A percentile compares a stretch with the other conserved stretches of the same genome.
These are phyloP conservation scores for Boletus rubescentipes DNA, from an alignment of 768 basidiomycete species.

Conservation along the genomic window DNA sequence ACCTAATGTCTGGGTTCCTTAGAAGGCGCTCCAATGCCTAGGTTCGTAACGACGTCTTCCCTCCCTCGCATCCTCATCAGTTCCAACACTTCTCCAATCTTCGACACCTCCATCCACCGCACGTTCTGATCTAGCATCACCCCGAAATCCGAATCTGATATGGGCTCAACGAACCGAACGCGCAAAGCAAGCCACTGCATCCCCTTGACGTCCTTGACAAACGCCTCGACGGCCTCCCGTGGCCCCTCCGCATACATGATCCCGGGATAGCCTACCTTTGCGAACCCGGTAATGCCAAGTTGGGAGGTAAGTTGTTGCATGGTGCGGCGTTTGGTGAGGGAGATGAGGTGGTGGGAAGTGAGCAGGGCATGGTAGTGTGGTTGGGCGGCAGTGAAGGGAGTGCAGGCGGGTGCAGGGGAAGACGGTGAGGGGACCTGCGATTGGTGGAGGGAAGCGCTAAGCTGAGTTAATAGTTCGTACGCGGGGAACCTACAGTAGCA, in stretches of 20 bases:
- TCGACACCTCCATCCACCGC: conserved; percentile 63
- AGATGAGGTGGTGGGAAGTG: conserved; percentile 71
- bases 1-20: background rate
- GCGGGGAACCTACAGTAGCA: conserved; percentile 56
- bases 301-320: conserved; percentile 55
- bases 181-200: conserved; percentile 81
- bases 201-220: conserved; percentile 62
- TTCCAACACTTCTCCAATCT: conserved; percentile 66
- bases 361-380: conserved; percentile 56
- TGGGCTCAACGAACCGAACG: conserved; percentile 56
- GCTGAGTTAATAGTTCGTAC: conserved; percentile 56
- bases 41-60: conserved; percentile 55
- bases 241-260: background rate
- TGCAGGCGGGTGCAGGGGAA: background rate
- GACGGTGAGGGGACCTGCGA: background rate
- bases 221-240: conserved; percentile 41
- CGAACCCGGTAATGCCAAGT: conserved; percentile 59
- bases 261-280: conserved; percentile 49
- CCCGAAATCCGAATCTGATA: background rate
- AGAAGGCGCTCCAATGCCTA: conserved; percentile 57
- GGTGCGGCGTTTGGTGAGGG: conserved; percentile 60
- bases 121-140: background rate
- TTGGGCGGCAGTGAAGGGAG: background rate
- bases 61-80: conserved; percentile 60
- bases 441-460: conserved; percentile 59